Percentiles rank a stretch among this genome's conserved stretches.
Evolutionary conservation across 2,329 filamentous ascomycete species (phyloP).

Genomic region (Ramularia endophylla): DNA sequence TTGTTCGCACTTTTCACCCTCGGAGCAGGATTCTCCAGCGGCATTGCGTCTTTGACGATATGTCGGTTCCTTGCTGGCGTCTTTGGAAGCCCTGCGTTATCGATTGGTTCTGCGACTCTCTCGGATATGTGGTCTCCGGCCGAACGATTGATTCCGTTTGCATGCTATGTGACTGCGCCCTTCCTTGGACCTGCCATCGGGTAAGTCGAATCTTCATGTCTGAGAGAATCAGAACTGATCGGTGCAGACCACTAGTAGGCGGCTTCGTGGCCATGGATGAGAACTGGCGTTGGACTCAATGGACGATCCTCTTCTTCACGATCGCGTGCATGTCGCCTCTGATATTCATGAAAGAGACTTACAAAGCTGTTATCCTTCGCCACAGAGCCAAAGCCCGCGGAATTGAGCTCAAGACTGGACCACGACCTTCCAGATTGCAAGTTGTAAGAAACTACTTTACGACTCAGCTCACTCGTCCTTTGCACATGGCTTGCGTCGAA

Average conservation of each 20-base stretch:
- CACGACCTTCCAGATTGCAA: no score
- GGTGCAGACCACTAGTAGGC: background rate
- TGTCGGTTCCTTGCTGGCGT: constrained; percentile 66
- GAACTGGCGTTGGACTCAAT: constrained; percentile 32
- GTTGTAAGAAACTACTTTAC: no score
- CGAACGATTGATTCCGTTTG: constrained; percentile 14
- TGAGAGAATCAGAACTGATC: no score
- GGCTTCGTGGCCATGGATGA: constrained; percentile 25
- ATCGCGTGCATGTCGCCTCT: constrained; percentile 8
- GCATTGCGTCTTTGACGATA: constrained; percentile 47
- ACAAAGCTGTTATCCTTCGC: constrained; percentile 24
- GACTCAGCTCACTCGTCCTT: constrained; percentile 12
- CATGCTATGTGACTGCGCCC: constrained; percentile 8
- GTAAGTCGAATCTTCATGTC: no score
- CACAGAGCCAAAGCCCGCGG: constrained; percentile 16
- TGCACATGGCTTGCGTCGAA: constrained; percentile 27
- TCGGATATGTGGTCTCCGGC: constrained; percentile 17
- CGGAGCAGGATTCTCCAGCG: constrained; percentile 48
- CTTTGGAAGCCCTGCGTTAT: constrained; percentile 56
- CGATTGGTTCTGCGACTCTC: constrained; percentile 15
- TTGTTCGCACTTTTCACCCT: constrained; percentile 52
- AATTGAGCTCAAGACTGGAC: no score
- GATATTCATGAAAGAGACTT: constrained; percentile 31
- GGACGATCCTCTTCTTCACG: constrained; percentile 23
- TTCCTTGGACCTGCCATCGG: constrained; percentile 4